These are phyloP conservation scores for Pichia occidentalis DNA, from an alignment of 805 yeast genomes.

Conservation along the genomic window DNA sequence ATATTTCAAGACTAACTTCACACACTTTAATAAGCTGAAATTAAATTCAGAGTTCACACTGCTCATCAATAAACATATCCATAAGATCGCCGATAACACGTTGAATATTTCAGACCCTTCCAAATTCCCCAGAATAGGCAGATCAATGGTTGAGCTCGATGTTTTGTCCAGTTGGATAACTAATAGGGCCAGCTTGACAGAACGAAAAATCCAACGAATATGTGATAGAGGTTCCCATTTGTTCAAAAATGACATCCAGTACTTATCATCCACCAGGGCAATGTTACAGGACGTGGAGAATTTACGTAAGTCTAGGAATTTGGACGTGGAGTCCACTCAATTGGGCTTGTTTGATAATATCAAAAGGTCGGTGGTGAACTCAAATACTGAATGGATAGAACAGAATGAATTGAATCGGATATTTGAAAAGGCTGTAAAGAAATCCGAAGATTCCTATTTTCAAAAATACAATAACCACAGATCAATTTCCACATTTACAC, in stretches of 20 bases:
- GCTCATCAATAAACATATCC: constrained; percentile 25
- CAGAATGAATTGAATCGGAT: constrained; percentile 31
- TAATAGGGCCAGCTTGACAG: constrained; percentile 43
- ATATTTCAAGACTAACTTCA: constrained; percentile 21
- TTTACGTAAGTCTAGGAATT: constrained; percentile 40
- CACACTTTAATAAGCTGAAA: constrained; percentile 22
- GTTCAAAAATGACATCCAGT: constrained; percentile 16
- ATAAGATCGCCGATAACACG: constrained; percentile 6
- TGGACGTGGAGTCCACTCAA: constrained; percentile 25
- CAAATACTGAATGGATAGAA: constrained; percentile 36
- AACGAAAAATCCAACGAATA: constrained; percentile 40
- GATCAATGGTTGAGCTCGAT: constrained; percentile 67
- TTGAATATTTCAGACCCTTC: constrained; percentile 27
- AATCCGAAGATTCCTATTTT: constrained; percentile 21
- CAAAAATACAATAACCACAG: constrained; percentile 7
- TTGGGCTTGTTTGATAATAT: constrained; percentile 24
- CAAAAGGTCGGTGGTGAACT: constrained; percentile 22
- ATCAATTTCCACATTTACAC: not conserved
- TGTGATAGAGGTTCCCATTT: constrained; percentile 2
- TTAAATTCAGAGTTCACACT: constrained; percentile 29
- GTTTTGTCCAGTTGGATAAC: constrained; percentile 50
- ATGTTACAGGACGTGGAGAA: constrained; percentile 52
- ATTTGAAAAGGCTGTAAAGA: constrained; percentile 26
- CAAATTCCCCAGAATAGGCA: constrained; percentile 47
- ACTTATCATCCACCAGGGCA: constrained; percentile 43